These are phyloP conservation scores for Chalciporus sp. DNA, from an alignment of 1,284 basidiomycete genomes.

Conservation along the genomic window DNA sequence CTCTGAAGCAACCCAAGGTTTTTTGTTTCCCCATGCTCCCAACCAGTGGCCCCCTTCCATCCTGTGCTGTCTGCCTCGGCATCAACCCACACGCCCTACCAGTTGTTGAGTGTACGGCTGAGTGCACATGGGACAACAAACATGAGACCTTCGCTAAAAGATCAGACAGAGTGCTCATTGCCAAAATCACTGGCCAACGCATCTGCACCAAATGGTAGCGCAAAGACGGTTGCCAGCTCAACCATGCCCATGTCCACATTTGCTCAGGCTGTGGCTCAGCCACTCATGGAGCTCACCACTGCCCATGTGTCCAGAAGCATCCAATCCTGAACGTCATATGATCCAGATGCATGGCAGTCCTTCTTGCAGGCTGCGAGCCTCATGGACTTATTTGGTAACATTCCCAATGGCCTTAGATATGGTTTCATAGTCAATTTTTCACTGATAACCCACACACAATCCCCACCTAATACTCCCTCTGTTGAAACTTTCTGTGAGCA, in stretches of 20 bases:
- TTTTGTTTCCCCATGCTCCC: not conserved
- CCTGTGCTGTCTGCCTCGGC: conserved; percentile 5
- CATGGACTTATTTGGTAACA: not conserved
- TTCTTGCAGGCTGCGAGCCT: not conserved
- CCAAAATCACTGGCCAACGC: not conserved
- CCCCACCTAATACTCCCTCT: not conserved
- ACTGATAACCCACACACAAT: not conserved
- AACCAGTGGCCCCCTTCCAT: not conserved
- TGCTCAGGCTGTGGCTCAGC: conserved; percentile 27
- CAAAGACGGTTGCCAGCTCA: not conserved
- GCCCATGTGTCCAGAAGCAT: conserved; percentile 21
- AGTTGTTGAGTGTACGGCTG: not conserved
- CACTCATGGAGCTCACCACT: conserved; percentile 29
- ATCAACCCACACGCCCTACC: not conserved
- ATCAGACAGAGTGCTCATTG: not conserved
- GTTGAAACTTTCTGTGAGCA: not conserved
- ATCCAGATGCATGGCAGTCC: conserved; percentile 21
- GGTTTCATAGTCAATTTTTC: not conserved
- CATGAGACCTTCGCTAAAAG: not conserved
- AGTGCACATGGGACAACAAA: conserved; percentile 2
- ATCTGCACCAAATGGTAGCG: conserved; percentile 9
- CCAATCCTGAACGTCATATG: conserved; percentile 26
- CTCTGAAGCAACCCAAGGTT: not conserved
- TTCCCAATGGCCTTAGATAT: not conserved
- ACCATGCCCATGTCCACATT: conserved; percentile 4